These are phyloP conservation scores for Diplodia sapinea DNA, from an alignment of 2,329 filamentous ascomycete species.

Conservation along the genomic window DNA sequence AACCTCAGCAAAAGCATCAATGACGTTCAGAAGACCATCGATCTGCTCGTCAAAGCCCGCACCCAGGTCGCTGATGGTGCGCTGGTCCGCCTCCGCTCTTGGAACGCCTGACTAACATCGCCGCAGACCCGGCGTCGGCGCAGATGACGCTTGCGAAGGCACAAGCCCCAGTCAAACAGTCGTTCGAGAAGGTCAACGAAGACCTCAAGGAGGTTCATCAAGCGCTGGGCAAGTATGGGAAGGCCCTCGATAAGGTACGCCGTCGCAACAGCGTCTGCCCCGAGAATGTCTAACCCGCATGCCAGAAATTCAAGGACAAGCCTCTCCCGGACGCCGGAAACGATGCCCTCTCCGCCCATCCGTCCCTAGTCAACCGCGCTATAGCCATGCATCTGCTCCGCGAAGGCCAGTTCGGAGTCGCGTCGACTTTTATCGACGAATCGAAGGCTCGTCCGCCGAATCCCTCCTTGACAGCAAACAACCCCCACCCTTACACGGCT, in stretches of 20 bases:
- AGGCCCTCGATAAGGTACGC: slow-evolving; percentile 78
- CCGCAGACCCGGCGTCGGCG: slow-evolving; percentile 69
- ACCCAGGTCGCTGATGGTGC: slow-evolving; percentile 71
- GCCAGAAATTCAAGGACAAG: slow-evolving; percentile 65
- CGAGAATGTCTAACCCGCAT: slow-evolving; percentile 25
- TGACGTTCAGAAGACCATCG: slow-evolving; percentile 83
- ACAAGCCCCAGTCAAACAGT: slow-evolving; percentile 81
- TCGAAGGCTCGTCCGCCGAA: slow-evolving; percentile 56
- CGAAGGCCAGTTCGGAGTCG: slow-evolving; percentile 90
- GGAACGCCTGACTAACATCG: slow-evolving; percentile 40
- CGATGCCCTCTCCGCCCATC: slow-evolving; percentile 77
- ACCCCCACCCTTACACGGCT: slow-evolving; percentile 43
- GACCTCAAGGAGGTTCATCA: slow-evolving; percentile 84
- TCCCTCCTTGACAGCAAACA: slow-evolving; percentile 46
- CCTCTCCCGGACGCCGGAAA: slow-evolving; percentile 77
- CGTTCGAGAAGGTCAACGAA: slow-evolving; percentile 79
- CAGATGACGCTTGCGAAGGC: slow-evolving; percentile 79
- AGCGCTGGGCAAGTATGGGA: slow-evolving; percentile 81
- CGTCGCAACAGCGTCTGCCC: background rate
- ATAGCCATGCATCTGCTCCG: slow-evolving; percentile 96
- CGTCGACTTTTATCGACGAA: slow-evolving; percentile 82
- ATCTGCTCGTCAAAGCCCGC: slow-evolving; percentile 74
- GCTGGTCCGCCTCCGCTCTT: slow-evolving; percentile 22
- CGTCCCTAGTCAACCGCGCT: slow-evolving; percentile 83
- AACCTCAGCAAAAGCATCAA: slow-evolving; percentile 73